phyloP scores from a whole-genome alignment of 1,139 yeast genomes.

The Yamadazyma triangularis region DNA sequence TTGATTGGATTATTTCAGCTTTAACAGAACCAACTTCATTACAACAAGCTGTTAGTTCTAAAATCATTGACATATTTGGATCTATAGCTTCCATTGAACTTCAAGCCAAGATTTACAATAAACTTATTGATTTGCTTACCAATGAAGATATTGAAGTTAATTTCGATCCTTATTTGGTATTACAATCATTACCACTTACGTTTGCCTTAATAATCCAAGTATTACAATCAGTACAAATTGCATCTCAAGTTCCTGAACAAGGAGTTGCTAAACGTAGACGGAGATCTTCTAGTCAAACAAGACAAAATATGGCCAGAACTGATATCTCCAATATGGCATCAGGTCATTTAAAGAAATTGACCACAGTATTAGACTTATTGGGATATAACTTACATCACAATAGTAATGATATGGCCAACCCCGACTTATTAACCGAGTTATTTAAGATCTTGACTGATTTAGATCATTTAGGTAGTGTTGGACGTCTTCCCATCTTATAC shows the following conservation, averaged over 20 bases:
- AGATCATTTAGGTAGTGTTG: constrained; percentile 85
- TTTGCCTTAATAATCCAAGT: constrained; percentile 45
- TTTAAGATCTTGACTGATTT: constrained; percentile 80
- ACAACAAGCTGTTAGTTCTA: constrained; percentile 51
- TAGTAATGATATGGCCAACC: constrained; percentile 26
- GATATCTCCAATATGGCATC: constrained; percentile 74
- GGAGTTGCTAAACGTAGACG: constrained; percentile 66
- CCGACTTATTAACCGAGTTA: constrained; percentile 50
- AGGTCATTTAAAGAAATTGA: constrained; percentile 69
- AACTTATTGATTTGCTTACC: constrained; percentile 54
- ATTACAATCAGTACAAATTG: constrained; percentile 46
- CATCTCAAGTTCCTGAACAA: constrained; percentile 41
- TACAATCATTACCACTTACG: constrained; percentile 45
- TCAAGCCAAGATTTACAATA: constrained; percentile 54
- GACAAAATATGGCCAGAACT: constrained; percentile 68
- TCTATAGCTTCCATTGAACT: constrained; percentile 49
- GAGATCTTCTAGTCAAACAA: constrained; percentile 74
- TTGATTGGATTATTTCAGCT: constrained; percentile 51
- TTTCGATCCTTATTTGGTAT: constrained; percentile 52
- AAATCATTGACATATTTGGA: constrained; percentile 52
- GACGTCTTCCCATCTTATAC: constrained; percentile 84
- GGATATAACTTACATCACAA: constrained; percentile 47
- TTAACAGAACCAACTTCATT: constrained; percentile 43
- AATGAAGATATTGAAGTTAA: constrained; percentile 13
- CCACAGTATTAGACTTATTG: constrained; percentile 74